Evolutionary conservation across 257 asterid genomes (phyloP).

Genomic region (Paraleonurus japonicus): DNA sequence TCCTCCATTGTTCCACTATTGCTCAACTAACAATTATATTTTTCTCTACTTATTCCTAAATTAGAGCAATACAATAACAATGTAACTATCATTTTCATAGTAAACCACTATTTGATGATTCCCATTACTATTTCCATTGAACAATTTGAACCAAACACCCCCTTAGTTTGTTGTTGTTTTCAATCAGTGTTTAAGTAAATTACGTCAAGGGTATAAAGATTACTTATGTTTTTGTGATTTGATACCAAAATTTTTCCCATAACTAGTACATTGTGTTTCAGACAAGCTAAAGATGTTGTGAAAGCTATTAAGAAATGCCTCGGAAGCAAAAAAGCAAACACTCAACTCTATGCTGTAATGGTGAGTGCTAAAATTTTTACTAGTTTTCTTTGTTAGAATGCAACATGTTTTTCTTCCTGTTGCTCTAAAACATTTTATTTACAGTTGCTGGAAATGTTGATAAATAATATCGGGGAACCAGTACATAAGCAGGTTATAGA

Average conservation of each 20-base stretch:
- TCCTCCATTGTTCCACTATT: no score
- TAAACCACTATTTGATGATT: no score
- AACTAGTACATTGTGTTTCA: slow-evolving; percentile 13
- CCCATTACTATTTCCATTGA: no score
- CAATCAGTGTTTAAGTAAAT: not conserved
- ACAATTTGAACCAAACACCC: no score
- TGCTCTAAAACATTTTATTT: slow-evolving; percentile 22
- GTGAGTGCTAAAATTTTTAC: slow-evolving; percentile 42
- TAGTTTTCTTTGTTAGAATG: not conserved
- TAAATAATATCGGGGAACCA: slow-evolving; percentile 88
- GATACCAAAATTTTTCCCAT: not conserved
- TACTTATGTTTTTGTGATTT: slow-evolving; percentile 4
- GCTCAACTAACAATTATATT: no score
- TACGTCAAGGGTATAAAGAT: not conserved
- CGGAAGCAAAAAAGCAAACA: slow-evolving; percentile 62
- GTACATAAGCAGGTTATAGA: slow-evolving; percentile 92
- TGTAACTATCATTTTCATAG: no score
- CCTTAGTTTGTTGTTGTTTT: not conserved
- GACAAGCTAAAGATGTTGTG: slow-evolving; percentile 83
- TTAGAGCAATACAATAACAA: no score
- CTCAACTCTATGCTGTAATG: slow-evolving; percentile 68
- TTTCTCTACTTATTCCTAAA: no score
- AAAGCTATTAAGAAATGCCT: slow-evolving; percentile 90
- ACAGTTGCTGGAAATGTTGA: slow-evolving; percentile 96
- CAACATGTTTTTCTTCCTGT: slow-evolving; percentile 22